Percentiles rank a stretch among this genome's conserved stretches.
Evolutionary conservation across 2,329 filamentous ascomycete species (phyloP).

Genomic region (Ophiostoma tasmaniense): DNA sequence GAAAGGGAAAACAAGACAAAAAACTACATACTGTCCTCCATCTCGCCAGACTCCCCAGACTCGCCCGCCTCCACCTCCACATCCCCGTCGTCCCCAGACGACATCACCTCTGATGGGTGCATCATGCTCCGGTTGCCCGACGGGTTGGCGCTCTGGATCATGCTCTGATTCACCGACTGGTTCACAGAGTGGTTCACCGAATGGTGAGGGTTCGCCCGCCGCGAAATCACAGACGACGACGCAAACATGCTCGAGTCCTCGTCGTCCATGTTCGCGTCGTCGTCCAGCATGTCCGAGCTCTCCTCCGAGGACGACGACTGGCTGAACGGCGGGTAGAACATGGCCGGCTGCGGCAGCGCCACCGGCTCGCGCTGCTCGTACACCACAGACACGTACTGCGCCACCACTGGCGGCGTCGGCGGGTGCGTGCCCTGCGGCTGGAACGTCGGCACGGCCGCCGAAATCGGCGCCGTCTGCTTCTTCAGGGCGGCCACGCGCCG

Average conservation of each 20-base stretch:
- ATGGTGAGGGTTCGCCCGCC: slow-evolving; percentile 27
- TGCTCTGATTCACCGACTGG: not conserved
- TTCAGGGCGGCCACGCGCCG: slow-evolving; percentile 30
- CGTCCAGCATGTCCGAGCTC: slow-evolving; percentile 24
- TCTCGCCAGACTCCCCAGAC: not conserved
- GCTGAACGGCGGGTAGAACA: slow-evolving; percentile 43
- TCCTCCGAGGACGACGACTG: slow-evolving; percentile 28
- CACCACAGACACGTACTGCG: slow-evolving; percentile 38
- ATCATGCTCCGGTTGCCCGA: not conserved
- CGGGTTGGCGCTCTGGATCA: not conserved
- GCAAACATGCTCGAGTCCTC: slow-evolving; percentile 27
- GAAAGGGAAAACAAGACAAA: no score
- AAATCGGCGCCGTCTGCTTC: slow-evolving; percentile 14
- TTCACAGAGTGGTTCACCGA: slow-evolving; percentile 31
- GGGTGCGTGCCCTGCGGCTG: not conserved
- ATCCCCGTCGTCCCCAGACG: slow-evolving; percentile 34
- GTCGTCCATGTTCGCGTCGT: slow-evolving; percentile 27
- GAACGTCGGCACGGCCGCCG: slow-evolving; percentile 7
- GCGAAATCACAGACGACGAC: slow-evolving; percentile 28
- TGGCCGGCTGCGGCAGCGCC: slow-evolving; percentile 43
- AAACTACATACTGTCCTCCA: slow-evolving; percentile 11
- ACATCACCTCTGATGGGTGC: slow-evolving; percentile 25
- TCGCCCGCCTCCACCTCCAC: slow-evolving; percentile 19
- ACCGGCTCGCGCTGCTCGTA: slow-evolving; percentile 39
- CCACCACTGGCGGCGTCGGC: slow-evolving; percentile 28